Base-by-base conservation (phyloP, 495 filamentous ascomycete genomes). In the Sporormia fimetaria region DNA sequence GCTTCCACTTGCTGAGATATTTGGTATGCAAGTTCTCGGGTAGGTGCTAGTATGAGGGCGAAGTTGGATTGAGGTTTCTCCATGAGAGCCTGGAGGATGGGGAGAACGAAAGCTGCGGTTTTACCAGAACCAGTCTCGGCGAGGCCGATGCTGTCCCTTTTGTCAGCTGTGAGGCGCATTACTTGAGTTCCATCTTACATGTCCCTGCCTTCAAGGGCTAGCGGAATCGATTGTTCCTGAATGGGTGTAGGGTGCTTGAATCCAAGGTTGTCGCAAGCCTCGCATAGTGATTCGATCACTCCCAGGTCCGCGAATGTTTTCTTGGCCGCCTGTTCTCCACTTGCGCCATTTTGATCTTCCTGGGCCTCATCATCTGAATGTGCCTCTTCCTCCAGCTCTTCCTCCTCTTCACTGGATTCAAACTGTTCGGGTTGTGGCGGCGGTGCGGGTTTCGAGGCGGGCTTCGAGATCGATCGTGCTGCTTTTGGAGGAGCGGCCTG, bases 41-140 rank as follows among this genome's bases (percentile, higher is more conserved):
- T 98, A 0, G 90, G 90, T 7, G 88, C 86, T 1, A 98, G 67
- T 15, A 94, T 68, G 16, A 95, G 78, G 17, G 73, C 77, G 50
- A 82, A 88, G 22, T 92, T 64, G 0, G 83, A 63, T 25, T 78
- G 76, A 0, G 87, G 85, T 42, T 80, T 81, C 27, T 87, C 79
- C 68, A 94, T 84, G 0, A 94, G 70, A 1, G 76, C 71, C 64
- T 44, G n/a, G 17, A 43, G 12, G 14, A 95, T 88, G 0, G 90
- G 90, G 0, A 98, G 61, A 0, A 80, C 81, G 57, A 95, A 98
- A 0, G 90, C 84, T 2, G 83, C 88, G 0, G 80, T 95, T 63
- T 98, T 98, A 59, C 90, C 90, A 57, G 74, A 81, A 49, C 90
- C 90, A 0, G 90, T 98, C 59, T 98, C 87, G 21, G 90, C 87